These are phyloP conservation scores for Pestalotiopsis sp. DNA, from an alignment of 2,329 filamentous ascomycete genomes.

Conservation along the genomic window DNA sequence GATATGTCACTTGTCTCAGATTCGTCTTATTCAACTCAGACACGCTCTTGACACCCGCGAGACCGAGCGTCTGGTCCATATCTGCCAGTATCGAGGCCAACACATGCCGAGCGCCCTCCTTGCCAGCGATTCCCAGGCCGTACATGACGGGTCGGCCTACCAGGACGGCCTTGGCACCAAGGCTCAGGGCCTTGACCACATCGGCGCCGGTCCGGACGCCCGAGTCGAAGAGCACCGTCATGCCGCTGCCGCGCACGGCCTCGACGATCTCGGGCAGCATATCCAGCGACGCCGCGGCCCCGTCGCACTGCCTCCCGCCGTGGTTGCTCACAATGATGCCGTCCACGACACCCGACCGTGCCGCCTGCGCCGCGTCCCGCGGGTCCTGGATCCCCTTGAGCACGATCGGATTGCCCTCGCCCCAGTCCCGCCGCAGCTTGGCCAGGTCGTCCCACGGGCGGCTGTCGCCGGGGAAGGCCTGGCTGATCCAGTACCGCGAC, in stretches of 20 bases:
- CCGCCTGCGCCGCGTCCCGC: constrained; percentile 49
- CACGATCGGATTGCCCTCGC: constrained; percentile 57
- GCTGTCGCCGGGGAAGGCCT: constrained; percentile 40
- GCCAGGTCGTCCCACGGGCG: constrained; percentile 63
- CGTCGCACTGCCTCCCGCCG: constrained; percentile 47
- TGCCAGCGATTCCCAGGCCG: constrained; percentile 51
- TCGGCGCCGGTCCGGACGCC: constrained; percentile 54
- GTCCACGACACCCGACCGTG: constrained; percentile 44
- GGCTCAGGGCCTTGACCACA: constrained; percentile 55
- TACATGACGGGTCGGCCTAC: constrained; percentile 57
- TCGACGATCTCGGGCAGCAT: constrained; percentile 56
- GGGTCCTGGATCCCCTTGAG: constrained; percentile 60
- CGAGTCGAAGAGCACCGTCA: constrained; percentile 52
- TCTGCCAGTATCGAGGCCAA: constrained; percentile 53
- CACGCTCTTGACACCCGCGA: constrained; percentile 50
- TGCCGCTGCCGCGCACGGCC: constrained; percentile 45
- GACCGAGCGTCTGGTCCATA: constrained; percentile 56
- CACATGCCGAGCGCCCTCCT: constrained; percentile 49
- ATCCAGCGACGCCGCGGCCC: constrained; percentile 13
- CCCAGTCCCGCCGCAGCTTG: constrained; percentile 60
- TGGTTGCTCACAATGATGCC: constrained; percentile 53
- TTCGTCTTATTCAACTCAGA: constrained; percentile 35
- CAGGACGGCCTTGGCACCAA: constrained; percentile 51
- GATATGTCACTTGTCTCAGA: constrained; percentile 34
- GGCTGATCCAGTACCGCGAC: constrained; percentile 51